phyloP scores from a whole-genome alignment of 495 filamentous ascomycete species.

The Penicillium fimorum region DNA sequence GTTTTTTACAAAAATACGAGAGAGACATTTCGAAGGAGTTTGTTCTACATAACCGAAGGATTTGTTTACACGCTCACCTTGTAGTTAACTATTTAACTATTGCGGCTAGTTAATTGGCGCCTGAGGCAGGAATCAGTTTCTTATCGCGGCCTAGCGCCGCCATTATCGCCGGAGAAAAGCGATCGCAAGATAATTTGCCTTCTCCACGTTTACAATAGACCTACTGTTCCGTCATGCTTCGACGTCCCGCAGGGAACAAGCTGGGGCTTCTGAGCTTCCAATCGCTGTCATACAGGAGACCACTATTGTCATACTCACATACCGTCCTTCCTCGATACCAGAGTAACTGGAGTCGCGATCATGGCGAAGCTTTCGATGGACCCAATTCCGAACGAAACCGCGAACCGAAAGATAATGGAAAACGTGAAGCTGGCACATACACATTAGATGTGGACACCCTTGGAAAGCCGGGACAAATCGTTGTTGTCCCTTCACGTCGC shows the following conservation, averaged over 20 bases:
- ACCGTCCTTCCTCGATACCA: conserved; percentile 24
- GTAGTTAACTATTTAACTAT: no score
- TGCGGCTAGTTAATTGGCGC: no score
- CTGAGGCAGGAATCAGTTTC: conserved; percentile 6
- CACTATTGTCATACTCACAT: conserved; percentile 10
- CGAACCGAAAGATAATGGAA: neutral
- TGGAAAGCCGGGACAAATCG: conserved; percentile 43
- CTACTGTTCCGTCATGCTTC: conserved; percentile 25
- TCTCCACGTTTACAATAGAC: conserved; percentile 4
- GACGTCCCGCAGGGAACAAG: conserved; percentile 19
- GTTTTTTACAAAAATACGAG: neutral
- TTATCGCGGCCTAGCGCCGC: conserved; percentile 15
- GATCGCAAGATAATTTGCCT: conserved; percentile 10
- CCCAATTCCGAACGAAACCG: conserved; percentile 3
- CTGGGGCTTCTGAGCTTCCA: conserved; percentile 19
- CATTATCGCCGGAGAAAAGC: conserved; percentile 17
- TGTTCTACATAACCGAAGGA: neutral
- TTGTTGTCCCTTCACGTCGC: conserved; percentile 32
- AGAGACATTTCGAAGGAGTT: neutral
- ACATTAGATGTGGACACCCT: conserved; percentile 36
- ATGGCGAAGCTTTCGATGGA: conserved; percentile 1
- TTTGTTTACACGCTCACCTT: neutral
- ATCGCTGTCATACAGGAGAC: conserved; percentile 9
- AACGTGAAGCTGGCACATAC: neutral
- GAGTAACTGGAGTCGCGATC: conserved; percentile 16